A percentile compares a stretch with the other conserved stretches of the same genome.
Conservation (phyloP, 768 basidiomycete genomes). For the Hypholoma sublateritium region DNA sequence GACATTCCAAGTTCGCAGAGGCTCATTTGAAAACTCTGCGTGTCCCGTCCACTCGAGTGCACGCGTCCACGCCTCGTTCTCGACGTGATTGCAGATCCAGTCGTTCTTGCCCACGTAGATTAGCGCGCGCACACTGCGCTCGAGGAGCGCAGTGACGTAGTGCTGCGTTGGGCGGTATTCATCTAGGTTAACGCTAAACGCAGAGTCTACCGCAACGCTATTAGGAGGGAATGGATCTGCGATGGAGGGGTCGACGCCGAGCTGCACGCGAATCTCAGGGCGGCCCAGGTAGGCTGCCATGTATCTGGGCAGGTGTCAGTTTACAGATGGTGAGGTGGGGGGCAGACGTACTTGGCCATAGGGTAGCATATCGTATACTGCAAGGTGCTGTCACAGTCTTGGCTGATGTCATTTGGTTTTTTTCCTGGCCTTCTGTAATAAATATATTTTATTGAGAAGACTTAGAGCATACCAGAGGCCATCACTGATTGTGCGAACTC, state of each 20-base stretch:
- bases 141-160: conserved; percentile 67
- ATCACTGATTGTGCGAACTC: conserved; percentile 21
- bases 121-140: conserved; percentile 66
- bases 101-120: conserved; percentile 72
- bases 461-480: not conserved
- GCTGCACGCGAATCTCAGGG: conserved; percentile 45
- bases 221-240: conserved; percentile 32
- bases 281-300: conserved; percentile 64
- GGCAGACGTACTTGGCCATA: conserved; percentile 32
- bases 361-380: conserved; percentile 57
- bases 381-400: conserved; percentile 50
- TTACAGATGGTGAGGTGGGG: not conserved
- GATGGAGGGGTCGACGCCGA: conserved; percentile 58
- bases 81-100: conserved; percentile 76
- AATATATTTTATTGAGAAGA: not conserved
- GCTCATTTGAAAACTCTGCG: conserved; percentile 34
- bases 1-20: conserved; percentile 57
- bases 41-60: conserved; percentile 71
- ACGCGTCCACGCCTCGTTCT: conserved; percentile 70
- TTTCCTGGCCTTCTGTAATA: conserved; percentile 24
- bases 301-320: conserved; percentile 33
- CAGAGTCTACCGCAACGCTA: conserved; percentile 36
- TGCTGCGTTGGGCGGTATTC: conserved; percentile 41
- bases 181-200: conserved; percentile 53
- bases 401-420: conserved; percentile 71